phyloP scores from a whole-genome alignment of 345 rosid genomes.

The Linum trigynum region DNA sequence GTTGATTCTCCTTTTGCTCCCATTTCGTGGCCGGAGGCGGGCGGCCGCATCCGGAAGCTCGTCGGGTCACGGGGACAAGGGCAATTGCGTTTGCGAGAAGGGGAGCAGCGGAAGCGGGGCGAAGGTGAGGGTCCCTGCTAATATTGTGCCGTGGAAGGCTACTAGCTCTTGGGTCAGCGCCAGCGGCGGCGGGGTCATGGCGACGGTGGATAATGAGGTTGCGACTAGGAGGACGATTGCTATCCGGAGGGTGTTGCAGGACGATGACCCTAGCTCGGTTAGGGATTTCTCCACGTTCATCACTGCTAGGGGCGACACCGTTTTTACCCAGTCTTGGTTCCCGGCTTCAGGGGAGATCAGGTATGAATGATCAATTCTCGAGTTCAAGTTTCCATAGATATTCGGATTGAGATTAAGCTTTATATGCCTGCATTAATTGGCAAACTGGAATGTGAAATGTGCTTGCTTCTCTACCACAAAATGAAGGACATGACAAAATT shows the following conservation, averaged over 20 bases:
- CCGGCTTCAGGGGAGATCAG: constrained; percentile 45
- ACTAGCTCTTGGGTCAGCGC: constrained; percentile 10
- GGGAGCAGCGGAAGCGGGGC: constrained; percentile 8
- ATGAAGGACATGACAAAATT: too few species aligned
- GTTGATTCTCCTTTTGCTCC: constrained; percentile 41
- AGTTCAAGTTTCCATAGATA: too few species aligned
- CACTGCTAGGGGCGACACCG: constrained; percentile 51
- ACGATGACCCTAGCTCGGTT: constrained; percentile 25
- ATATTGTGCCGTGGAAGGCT: constrained; percentile 39
- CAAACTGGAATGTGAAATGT: too few species aligned
- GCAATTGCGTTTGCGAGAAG: constrained; percentile 11
- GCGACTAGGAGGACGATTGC: constrained; percentile 56
- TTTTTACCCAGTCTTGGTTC: constrained; percentile 80
- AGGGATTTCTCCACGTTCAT: constrained; percentile 48
- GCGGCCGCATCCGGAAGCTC: constrained; percentile 3
- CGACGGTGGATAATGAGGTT: constrained; percentile 52
- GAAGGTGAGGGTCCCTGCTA: constrained; percentile 36
- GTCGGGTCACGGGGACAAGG: constrained; percentile 14
- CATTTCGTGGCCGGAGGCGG: constrained; percentile 37
- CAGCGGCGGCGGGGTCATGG: constrained; percentile 9
- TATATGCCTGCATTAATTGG: too few species aligned
- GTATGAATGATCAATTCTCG: constrained; percentile 16
- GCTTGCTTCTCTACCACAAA: too few species aligned
- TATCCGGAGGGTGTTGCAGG: constrained; percentile 47
- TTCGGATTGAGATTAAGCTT: too few species aligned